These are phyloP conservation scores for Entamoeba histolytica DNA, from an alignment of 208 protist genomes.

Conservation along the genomic window DNA sequence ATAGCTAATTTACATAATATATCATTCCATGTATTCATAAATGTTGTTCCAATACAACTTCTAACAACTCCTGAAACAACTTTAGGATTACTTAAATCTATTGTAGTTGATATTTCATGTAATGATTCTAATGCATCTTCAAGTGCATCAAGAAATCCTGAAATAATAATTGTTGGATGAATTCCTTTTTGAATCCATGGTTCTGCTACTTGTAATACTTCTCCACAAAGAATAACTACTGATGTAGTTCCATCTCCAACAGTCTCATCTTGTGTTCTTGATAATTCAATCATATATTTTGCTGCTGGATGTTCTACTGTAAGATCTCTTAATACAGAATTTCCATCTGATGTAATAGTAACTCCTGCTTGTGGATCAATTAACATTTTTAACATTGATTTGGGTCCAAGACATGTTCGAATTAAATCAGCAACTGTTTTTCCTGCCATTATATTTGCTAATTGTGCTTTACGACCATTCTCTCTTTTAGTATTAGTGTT, in stretches of 20 bases:
- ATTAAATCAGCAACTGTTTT: constrained; percentile 93
- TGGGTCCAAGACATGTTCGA: constrained; percentile 90
- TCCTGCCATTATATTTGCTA: constrained; percentile 85
- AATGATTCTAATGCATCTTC: constrained; percentile 72
- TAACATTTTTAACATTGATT: constrained; percentile 99
- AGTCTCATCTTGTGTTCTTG: constrained; percentile 90
- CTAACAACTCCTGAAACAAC: constrained; percentile 64
- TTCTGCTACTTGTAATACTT: constrained; percentile 80
- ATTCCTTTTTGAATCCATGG: constrained; percentile 84
- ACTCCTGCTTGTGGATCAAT: constrained; percentile 96
- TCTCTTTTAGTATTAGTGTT: constrained; percentile 41
- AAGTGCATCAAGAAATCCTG: constrained; percentile 74
- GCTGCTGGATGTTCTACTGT: constrained; percentile 96
- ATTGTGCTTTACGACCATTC: constrained; percentile 79
- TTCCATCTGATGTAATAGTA: constrained; percentile 98
- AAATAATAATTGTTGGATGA: constrained; percentile 90
- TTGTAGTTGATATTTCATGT: constrained; percentile 56
- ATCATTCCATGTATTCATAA: constrained; percentile 67
- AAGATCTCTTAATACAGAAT: constrained; percentile 97
- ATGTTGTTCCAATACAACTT: constrained; percentile 90
- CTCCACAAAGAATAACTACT: constrained; percentile 83
- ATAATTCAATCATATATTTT: constrained; percentile 97
- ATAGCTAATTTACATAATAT: constrained; percentile 88
- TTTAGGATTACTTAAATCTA: constrained; percentile 65
- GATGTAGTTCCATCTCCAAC: constrained; percentile 97